Evolutionary conservation across 1,139 yeast genomes (phyloP).

Genomic region (Magnusiomyces magnusii): DNA sequence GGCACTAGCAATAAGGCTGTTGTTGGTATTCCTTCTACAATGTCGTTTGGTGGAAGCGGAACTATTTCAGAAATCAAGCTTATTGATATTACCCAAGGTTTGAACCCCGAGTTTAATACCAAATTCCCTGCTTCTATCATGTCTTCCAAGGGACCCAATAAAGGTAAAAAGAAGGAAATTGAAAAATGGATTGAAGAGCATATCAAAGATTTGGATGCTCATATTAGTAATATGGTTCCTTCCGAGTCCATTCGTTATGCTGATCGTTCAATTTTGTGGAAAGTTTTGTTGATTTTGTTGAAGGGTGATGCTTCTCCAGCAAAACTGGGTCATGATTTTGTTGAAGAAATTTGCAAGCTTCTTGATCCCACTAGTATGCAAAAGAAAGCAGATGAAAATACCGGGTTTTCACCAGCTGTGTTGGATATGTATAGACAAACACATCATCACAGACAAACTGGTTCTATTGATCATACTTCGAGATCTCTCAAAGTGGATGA

Average conservation of each 20-base stretch:
- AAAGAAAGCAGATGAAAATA: conserved; percentile 15
- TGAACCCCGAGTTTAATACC: conserved; percentile 27
- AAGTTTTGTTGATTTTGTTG: conserved; percentile 26
- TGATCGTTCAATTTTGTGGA: conserved; percentile 30
- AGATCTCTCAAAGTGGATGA: conserved; percentile 30
- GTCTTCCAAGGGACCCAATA: conserved; percentile 32
- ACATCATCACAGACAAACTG: conserved; percentile 11
- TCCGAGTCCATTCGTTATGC: conserved; percentile 15
- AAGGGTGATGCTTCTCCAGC: conserved; percentile 22
- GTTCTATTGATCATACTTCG: conserved; percentile 16
- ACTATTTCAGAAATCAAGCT: conserved; percentile 29
- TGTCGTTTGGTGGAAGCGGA: conserved; percentile 28
- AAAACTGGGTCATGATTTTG: conserved; percentile 12
- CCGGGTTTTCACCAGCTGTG: conserved; percentile 14
- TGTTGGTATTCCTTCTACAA: conserved; percentile 39
- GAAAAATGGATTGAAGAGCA: conserved; percentile 48
- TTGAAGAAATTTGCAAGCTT: conserved; percentile 10
- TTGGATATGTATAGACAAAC: conserved; percentile 15
- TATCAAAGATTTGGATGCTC: conserved; percentile 10
- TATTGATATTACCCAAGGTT: conserved; percentile 26
- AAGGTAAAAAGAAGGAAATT: conserved; percentile 53
- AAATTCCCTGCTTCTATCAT: conserved; percentile 60
- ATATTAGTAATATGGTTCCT: conserved; percentile 14
- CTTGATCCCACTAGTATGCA: conserved; percentile 17
- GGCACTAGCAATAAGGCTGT: conserved; percentile 43